Evolutionary conservation across 495 filamentous ascomycete genomes (phyloP).

Genomic region (Aspergillus egyptiacus): DNA sequence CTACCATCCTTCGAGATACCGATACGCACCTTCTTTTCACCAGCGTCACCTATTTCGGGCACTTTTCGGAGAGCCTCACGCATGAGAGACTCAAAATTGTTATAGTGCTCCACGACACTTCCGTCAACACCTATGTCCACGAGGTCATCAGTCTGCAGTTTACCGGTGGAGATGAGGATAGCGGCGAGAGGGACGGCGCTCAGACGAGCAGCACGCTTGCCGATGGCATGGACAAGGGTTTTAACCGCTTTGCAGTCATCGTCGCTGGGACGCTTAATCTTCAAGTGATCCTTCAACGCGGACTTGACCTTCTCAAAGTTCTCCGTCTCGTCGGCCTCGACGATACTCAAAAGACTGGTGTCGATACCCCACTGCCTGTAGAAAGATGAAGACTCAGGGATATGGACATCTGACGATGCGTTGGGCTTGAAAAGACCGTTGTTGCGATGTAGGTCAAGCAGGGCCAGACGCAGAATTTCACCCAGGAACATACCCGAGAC

Average conservation of each 20-base stretch:
- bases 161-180: slow-evolving; percentile 67
- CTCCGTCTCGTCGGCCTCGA: slow-evolving; percentile 64
- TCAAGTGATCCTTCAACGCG: slow-evolving; percentile 67
- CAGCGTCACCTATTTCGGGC: slow-evolving; percentile 61
- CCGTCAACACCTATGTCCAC: slow-evolving; percentile 91
- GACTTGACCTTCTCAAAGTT: slow-evolving; percentile 61
- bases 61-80: slow-evolving; percentile 67
- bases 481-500: slow-evolving; percentile 98
- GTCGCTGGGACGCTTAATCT: slow-evolving; percentile 59
- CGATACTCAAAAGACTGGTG: slow-evolving; percentile 75
- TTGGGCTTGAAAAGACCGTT: slow-evolving; percentile 64
- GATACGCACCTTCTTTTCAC: slow-evolving; percentile 77
- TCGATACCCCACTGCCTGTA: slow-evolving; percentile 84
- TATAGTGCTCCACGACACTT: slow-evolving; percentile 86
- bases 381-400: slow-evolving; percentile 58
- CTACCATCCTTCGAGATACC: slow-evolving; percentile 92
- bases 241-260: slow-evolving; percentile 83
- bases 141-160: slow-evolving; percentile 56
- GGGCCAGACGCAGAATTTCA: slow-evolving; percentile 77
- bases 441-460: slow-evolving; percentile 61
- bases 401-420: slow-evolving; percentile 62
- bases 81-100: slow-evolving; percentile 74
- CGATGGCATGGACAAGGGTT: slow-evolving; percentile 73
- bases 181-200: slow-evolving; percentile 80
- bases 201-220: slow-evolving; percentile 81